Conservation (phyloP, 139 green algal species). For the Chlamydomonas sp. region DNA sequence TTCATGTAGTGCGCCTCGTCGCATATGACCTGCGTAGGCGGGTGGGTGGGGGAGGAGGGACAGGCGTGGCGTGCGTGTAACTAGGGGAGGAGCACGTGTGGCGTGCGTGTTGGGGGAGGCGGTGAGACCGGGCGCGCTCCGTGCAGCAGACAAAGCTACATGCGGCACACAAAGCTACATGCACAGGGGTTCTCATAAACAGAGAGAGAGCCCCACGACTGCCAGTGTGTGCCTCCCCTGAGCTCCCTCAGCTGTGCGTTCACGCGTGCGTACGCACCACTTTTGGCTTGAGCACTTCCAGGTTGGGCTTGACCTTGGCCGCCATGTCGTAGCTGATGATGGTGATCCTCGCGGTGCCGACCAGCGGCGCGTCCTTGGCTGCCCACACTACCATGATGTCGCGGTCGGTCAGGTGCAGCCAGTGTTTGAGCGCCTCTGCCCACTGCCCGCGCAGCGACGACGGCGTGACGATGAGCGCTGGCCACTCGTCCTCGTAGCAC, state of each 20-base stretch:
- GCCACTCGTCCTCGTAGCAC: conserved; percentile 72
- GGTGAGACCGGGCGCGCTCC: too few species aligned
- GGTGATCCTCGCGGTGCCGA: neutral
- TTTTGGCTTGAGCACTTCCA: conserved; percentile 7
- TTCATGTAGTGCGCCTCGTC: conserved; percentile 78
- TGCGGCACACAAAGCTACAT: too few species aligned
- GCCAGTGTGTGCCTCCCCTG: too few species aligned
- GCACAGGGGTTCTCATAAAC: too few species aligned
- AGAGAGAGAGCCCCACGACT: too few species aligned
- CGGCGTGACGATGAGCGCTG: conserved; percentile 64
- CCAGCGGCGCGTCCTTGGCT: neutral
- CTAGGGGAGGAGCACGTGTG: too few species aligned
- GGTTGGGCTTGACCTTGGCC: conserved; percentile 28
- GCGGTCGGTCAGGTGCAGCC: conserved; percentile 27
- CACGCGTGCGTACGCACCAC: too few species aligned
- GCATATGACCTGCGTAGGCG: conserved; percentile 50
- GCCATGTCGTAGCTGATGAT: conserved; percentile 34
- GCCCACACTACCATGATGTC: conserved; percentile 21
- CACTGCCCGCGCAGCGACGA: conserved; percentile 68
- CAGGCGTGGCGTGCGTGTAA: too few species aligned
- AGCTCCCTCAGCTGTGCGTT: too few species aligned
- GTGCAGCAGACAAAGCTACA: too few species aligned
- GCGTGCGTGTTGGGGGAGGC: too few species aligned
- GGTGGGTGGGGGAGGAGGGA: too few species aligned
- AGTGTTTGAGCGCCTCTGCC: conserved; percentile 54